These are phyloP conservation scores for Bipolaris bicolor DNA, from an alignment of 2,329 filamentous ascomycete genomes.

Conservation along the genomic window DNA sequence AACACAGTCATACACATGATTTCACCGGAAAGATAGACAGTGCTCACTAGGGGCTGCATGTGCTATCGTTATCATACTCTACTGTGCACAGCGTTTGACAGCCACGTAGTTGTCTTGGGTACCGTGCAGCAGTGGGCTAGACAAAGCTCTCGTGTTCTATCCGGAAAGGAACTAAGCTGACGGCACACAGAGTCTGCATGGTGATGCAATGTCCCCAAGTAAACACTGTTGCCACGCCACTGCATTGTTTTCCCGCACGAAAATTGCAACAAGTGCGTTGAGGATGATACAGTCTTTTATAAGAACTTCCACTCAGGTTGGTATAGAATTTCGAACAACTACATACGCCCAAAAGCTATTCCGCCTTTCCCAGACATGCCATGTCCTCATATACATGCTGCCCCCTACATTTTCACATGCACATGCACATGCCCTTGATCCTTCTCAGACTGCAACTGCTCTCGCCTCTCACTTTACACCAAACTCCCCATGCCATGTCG, in stretches of 20 bases:
- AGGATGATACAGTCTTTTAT: background rate
- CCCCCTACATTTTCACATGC: conserved; percentile 22
- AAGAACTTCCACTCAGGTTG: conserved; percentile 9
- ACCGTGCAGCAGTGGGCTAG: background rate
- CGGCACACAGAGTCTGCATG: background rate
- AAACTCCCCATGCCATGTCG: background rate
- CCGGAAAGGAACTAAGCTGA: background rate
- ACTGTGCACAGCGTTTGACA: background rate
- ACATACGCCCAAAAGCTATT: conserved; percentile 31
- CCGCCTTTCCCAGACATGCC: conserved; percentile 31
- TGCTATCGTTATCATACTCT: no score
- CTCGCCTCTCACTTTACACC: background rate
- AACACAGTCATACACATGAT: conserved; percentile 16
- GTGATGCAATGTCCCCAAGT: conserved; percentile 3
- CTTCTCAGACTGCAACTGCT: background rate
- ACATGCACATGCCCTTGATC: conserved; percentile 1
- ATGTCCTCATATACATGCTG: conserved; percentile 36
- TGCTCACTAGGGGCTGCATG: background rate
- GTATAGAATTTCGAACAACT: conserved; percentile 12
- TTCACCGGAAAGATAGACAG: background rate
- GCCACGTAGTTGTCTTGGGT: background rate
- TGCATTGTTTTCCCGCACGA: background rate
- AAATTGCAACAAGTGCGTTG: no score
- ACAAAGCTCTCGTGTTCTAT: background rate
- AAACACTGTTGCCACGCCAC: background rate